Evolutionary conservation across 306 rosid genomes (phyloP), one percentile per base, ranked within the genome.

Genomic region (Alnus rubra): DNA sequence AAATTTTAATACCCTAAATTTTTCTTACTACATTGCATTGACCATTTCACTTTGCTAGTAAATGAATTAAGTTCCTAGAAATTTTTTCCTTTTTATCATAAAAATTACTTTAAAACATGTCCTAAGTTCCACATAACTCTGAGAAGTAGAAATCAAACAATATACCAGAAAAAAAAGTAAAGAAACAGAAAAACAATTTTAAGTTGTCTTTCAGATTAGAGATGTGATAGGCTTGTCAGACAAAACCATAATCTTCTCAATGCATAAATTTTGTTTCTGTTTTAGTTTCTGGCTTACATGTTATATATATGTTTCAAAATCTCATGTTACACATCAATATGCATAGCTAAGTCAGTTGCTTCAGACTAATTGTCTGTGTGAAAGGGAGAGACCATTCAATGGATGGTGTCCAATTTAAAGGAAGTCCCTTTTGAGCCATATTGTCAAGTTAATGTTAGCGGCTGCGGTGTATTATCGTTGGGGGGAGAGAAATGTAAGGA

Each of bases 61-160:
- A 84, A 42, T 79, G 74, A 19, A 31, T 56, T 75, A 65, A 76
- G 71, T 70, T 50, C 23, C 30, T 76, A 60, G n/a, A 60, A 39
- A 31, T 42, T 28, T 72, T 79, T 82, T 72, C 28, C 23, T 37
- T 65, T 16, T 65, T 13, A 39, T 65, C 1, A 37, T 65, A 45
- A 65, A 65, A 37, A 35, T 65, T 39, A 35, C 49, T 39, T 65
- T 37, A 35, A 65, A 3, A 9, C 71, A 33, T 65, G 49, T 39
- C 49, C 13, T 7, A 65, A 65, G 23, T 7, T 65, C 47, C 71
- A 65, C 8, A 15, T 13, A 63, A 63, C 35, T 63, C 3, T 13
- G 42, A 12, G 45, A 63, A 63, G 33, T 63, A 31, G 45, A 33
- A 63, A 33, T 11, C n/a, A 33, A 63, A 5, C 7, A 11, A 31